phyloP scores from a whole-genome alignment of 331 rosid genomes.

The Ulmus americana region DNA sequence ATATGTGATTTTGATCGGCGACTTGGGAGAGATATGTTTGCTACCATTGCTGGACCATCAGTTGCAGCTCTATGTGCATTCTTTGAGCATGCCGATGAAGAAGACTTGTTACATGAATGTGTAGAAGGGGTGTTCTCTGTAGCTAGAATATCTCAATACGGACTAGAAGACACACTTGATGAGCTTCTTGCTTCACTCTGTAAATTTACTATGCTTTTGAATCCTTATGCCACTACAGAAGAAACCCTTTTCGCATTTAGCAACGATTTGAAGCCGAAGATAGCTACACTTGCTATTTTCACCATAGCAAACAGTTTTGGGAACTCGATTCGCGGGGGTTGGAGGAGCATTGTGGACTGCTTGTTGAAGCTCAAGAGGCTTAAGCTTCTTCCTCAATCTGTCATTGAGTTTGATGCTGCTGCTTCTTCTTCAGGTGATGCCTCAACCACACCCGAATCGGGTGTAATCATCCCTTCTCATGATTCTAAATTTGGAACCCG shows the following conservation, averaged over 20 bases:
- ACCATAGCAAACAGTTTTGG: slow-evolving; percentile 64
- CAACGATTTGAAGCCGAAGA: slow-evolving; percentile 72
- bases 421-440: slow-evolving; percentile 23
- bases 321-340: slow-evolving; percentile 67
- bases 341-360: slow-evolving; percentile 86
- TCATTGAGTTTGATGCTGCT: slow-evolving; percentile 49
- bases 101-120: slow-evolving; percentile 81
- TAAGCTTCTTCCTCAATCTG: slow-evolving; percentile 64
- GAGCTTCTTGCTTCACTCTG: slow-evolving; percentile 72
- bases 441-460: slow-evolving; percentile 39
- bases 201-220: slow-evolving; percentile 72
- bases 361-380: slow-evolving; percentile 75
- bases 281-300: slow-evolving; percentile 83
- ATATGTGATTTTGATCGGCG: slow-evolving; percentile 49
- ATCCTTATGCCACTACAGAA: slow-evolving; percentile 89
- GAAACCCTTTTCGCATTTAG: slow-evolving; percentile 75
- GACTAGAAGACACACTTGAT: slow-evolving; percentile 82
- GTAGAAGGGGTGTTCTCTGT: slow-evolving; percentile 77
- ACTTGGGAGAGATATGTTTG: slow-evolving; percentile 87
- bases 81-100: slow-evolving; percentile 81
- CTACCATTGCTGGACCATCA: slow-evolving; percentile 81
- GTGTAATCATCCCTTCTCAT: slow-evolving; percentile 35
- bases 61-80: slow-evolving; percentile 71
- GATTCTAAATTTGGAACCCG: slow-evolving; percentile 40
- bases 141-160: slow-evolving; percentile 68